phyloP scores from a whole-genome alignment of 768 basidiomycete genomes.

The Megacollybia marginata region DNA sequence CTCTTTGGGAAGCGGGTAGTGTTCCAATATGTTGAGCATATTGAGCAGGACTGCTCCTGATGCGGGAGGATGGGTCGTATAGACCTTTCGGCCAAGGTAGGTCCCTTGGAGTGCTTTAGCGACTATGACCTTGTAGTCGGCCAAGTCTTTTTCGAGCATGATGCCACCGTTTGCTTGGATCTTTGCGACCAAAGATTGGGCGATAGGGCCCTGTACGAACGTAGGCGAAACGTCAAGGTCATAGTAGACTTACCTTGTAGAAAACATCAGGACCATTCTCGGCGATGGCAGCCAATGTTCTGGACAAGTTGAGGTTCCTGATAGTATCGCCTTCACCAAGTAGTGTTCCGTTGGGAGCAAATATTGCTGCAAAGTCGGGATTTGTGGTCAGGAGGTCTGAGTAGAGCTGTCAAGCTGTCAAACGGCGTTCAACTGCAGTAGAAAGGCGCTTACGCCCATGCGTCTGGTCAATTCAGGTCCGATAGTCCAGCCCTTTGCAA shows the following conservation, averaged over 20 bases:
- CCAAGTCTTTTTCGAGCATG: slow-evolving; percentile 47
- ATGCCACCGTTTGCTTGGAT: slow-evolving; percentile 51
- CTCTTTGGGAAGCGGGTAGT: slow-evolving; percentile 32
- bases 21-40: slow-evolving; percentile 48
- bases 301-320: slow-evolving; percentile 45
- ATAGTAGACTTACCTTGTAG: slow-evolving; percentile 32
- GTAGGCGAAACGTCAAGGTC: not conserved
- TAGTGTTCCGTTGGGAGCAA: slow-evolving; percentile 48
- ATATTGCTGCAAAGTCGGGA: slow-evolving; percentile 48
- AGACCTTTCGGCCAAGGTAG: slow-evolving; percentile 53
- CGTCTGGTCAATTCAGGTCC: slow-evolving; percentile 50
- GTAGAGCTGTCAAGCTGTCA: slow-evolving; percentile 1
- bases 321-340: slow-evolving; percentile 50
- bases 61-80: slow-evolving; percentile 58
- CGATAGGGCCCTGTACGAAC: slow-evolving; percentile 40
- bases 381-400: slow-evolving; percentile 28
- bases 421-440: no score
- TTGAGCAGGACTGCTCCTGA: slow-evolving; percentile 32
- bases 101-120: slow-evolving; percentile 49
- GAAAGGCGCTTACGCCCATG: slow-evolving; percentile 33
- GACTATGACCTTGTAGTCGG: slow-evolving; percentile 41
- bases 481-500: slow-evolving; percentile 56
- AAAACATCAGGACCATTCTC: slow-evolving; percentile 52
- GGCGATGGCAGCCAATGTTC: slow-evolving; percentile 51
- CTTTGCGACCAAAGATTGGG: slow-evolving; percentile 47